Evolutionary conservation across 2,329 filamentous ascomycete species (phyloP).

Genomic region (Alternaria gaisen): DNA sequence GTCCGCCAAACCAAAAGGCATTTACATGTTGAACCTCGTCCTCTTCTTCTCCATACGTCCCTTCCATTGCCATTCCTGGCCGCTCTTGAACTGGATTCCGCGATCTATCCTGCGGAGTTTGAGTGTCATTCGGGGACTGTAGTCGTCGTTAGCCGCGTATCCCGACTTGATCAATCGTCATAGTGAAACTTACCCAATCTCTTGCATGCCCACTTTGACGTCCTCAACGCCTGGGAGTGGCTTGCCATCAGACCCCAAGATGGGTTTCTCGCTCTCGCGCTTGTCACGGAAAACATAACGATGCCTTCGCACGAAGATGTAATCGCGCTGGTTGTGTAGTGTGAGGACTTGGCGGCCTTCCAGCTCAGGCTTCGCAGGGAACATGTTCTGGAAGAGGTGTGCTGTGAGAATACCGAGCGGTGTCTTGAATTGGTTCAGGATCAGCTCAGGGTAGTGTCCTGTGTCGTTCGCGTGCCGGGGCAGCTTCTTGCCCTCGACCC

Average conservation of each 20-base stretch:
- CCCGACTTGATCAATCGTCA: background rate
- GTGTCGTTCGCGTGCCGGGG: constrained; percentile 89
- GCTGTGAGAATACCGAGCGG: constrained; percentile 89
- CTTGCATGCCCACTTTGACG: constrained; percentile 87
- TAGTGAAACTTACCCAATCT: constrained; percentile 67
- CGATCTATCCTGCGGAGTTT: constrained; percentile 92
- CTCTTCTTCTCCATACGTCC: constrained; percentile 92
- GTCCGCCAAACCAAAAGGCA: background rate
- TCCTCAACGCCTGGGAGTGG: constrained; percentile 84
- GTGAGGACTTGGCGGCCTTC: constrained; percentile 90
- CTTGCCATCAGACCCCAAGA: constrained; percentile 82
- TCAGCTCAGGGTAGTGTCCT: constrained; percentile 86
- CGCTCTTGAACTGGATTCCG: constrained; percentile 78
- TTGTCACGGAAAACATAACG: constrained; percentile 94
- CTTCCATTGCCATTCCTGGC: constrained; percentile 96
- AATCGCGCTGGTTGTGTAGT: constrained; percentile 93
- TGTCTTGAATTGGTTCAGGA: constrained; percentile 94
- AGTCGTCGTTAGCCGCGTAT: constrained; percentile 3
- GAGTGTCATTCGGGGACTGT: constrained; percentile 70
- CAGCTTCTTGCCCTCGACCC: constrained; percentile 85
- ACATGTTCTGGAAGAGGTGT: constrained; percentile 79
- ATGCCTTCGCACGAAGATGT: constrained; percentile 90
- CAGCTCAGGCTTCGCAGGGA: constrained; percentile 83
- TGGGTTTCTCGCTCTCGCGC: constrained; percentile 83
- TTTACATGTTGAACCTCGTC: constrained; percentile 88